Percentiles rank a stretch among this genome's conserved stretches.
Conservation (phyloP, 2,329 filamentous ascomycete genomes). For the Nannizzia gypsea region DNA sequence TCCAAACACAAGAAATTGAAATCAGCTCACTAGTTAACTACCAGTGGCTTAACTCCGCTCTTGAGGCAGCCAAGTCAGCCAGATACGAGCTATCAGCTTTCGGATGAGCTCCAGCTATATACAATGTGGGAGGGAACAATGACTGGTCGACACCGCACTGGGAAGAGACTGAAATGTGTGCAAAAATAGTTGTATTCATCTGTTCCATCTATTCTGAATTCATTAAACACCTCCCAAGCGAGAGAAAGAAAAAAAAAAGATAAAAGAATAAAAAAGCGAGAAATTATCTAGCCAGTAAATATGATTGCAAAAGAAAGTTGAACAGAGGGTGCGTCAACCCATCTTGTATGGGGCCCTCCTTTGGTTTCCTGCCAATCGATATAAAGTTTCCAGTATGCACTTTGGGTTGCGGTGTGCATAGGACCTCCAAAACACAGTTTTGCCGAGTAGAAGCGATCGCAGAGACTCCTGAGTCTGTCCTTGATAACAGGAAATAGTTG, state of each 20-base stretch:
- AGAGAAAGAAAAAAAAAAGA: background rate
- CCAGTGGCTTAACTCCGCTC: background rate
- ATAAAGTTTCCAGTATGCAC: conserved; percentile 1
- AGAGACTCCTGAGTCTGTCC: conserved; percentile 3
- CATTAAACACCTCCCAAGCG: background rate
- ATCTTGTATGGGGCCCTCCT: background rate
- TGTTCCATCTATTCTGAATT: background rate
- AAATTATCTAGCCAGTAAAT: background rate
- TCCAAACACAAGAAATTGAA: background rate
- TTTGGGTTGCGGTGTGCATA: conserved; percentile 1
- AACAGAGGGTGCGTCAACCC: background rate
- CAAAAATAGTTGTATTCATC: background rate
- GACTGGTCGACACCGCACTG: background rate
- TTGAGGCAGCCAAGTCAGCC: background rate
- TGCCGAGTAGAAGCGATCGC: background rate
- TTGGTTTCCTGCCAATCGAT: background rate
- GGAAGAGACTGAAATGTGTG: background rate
- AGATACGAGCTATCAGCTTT: background rate
- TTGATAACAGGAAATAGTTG: background rate
- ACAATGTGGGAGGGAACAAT: background rate
- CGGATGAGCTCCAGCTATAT: background rate
- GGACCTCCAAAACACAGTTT: background rate
- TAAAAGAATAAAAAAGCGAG: background rate
- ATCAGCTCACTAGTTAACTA: too few species aligned
- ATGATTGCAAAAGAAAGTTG: background rate